Conservation (phyloP, 1,284 basidiomycete species). For the Cryptococcus sp. region DNA sequence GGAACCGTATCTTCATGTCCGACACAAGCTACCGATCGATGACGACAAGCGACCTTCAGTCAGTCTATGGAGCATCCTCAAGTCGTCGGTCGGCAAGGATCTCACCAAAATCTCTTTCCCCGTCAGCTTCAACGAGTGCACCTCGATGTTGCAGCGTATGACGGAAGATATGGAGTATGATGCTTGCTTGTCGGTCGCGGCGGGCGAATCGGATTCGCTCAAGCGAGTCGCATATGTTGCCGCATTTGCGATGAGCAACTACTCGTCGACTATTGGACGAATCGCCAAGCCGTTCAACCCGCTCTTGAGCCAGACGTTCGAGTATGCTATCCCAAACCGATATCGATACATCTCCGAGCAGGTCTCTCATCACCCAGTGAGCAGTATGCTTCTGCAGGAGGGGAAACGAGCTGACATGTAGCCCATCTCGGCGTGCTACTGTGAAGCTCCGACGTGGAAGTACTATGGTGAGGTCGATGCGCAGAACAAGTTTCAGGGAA, state of each 20-base stretch:
- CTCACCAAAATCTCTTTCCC: conserved; percentile 90
- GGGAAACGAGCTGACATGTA: conserved; percentile 6
- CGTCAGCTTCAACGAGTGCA: conserved; percentile 93
- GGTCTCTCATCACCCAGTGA: conserved; percentile 82
- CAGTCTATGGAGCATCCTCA: conserved; percentile 91
- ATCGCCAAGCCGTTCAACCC: conserved; percentile 92
- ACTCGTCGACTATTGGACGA: conserved; percentile 88
- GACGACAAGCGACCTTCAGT: conserved; percentile 81
- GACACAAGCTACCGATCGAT: conserved; percentile 62
- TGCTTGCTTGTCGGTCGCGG: conserved; percentile 74
- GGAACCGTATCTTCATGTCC: conserved; percentile 62
- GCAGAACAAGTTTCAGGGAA: conserved; percentile 92
- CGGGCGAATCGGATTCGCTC: conserved; percentile 67
- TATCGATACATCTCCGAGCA: conserved; percentile 93
- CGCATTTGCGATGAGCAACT: conserved; percentile 97
- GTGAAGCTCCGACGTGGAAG: conserved; percentile 80
- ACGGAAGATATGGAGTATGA: conserved; percentile 95
- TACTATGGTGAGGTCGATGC: conserved; percentile 78
- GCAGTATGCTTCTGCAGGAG: neutral
- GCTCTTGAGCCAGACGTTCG: conserved; percentile 76
- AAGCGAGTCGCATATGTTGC: conserved; percentile 87
- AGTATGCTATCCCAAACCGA: conserved; percentile 83
- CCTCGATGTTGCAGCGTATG: conserved; percentile 80
- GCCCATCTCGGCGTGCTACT: conserved; percentile 95
- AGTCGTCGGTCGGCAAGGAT: conserved; percentile 95